phyloP scores from a whole-genome alignment of 495 filamentous ascomycete genomes.

The Neurospora sp. region DNA sequence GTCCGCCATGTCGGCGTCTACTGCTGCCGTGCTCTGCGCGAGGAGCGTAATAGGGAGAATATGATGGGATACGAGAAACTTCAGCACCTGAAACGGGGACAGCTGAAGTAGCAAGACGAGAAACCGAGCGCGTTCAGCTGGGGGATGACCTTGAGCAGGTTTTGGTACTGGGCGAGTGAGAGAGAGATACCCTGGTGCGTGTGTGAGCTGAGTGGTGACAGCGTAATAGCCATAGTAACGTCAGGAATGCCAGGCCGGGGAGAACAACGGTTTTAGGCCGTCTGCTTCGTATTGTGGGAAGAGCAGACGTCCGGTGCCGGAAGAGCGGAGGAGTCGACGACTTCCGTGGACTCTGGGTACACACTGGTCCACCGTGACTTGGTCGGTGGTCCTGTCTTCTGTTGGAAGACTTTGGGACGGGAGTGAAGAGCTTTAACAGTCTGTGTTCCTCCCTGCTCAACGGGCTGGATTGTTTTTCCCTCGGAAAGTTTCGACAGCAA shows the following conservation, averaged over 20 bases:
- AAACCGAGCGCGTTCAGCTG: conserved; percentile 44
- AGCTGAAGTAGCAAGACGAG: too few species aligned
- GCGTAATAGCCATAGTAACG: background rate
- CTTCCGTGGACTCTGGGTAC: background rate
- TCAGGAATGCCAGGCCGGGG: background rate
- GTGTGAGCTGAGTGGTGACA: background rate
- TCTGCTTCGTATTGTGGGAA: background rate
- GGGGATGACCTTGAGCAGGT: conserved; percentile 57
- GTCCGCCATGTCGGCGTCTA: background rate
- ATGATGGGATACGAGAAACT: too few species aligned
- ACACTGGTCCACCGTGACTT: background rate
- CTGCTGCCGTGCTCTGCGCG: conserved; percentile 13
- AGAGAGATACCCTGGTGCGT: conserved; percentile 68
- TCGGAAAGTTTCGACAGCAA: background rate
- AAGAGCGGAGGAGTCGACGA: background rate
- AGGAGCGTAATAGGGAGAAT: too few species aligned
- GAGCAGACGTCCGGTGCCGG: too few species aligned
- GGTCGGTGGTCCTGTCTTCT: background rate
- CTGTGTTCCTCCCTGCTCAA: background rate
- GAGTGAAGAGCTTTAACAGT: background rate
- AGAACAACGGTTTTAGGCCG: background rate
- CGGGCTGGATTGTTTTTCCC: conserved; percentile 15
- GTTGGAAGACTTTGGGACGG: background rate
- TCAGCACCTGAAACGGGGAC: too few species aligned
- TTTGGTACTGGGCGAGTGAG: conserved; percentile 63